Evolutionary conservation across 306 rosid species (phyloP).

Genomic region (Prunus campanulata): DNA sequence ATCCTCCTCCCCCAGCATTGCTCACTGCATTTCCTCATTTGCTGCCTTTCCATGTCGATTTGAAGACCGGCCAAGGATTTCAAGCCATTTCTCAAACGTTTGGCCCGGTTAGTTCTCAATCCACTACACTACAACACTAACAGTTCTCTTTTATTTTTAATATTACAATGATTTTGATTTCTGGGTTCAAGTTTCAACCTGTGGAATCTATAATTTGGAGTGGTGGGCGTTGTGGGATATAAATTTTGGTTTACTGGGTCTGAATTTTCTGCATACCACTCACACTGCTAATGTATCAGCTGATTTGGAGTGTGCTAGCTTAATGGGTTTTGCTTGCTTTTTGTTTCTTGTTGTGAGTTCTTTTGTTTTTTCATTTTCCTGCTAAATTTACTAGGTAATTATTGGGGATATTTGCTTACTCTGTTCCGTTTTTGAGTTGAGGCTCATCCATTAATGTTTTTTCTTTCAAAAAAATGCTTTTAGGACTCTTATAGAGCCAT

Average conservation of each 20-base stretch:
- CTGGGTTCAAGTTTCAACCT: conserved; percentile 4
- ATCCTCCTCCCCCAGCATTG: conserved; percentile 53
- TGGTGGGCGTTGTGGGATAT: background rate
- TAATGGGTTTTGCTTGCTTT: background rate
- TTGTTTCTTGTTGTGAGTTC: background rate
- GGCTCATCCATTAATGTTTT: background rate
- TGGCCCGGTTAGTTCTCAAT: conserved; percentile 59
- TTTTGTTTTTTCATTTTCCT: background rate
- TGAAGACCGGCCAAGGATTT: conserved; percentile 72
- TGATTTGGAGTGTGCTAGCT: background rate
- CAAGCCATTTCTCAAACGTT: conserved; percentile 54
- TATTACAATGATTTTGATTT: conserved; percentile 18
- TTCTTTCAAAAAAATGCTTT: too few species aligned
- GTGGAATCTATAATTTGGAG: background rate
- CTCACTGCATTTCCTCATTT: conserved; percentile 46
- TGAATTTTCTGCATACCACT: background rate
- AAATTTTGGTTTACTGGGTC: background rate
- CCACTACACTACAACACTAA: background rate
- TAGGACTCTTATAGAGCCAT: background rate
- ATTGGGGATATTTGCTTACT: background rate
- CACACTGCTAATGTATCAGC: background rate
- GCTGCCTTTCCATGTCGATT: conserved; percentile 62
- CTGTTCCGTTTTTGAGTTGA: background rate
- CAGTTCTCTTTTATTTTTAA: background rate
- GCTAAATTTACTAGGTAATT: background rate